Base-by-base conservation (phyloP, 73 alveolate genomes). In the Paramecium caudatum region DNA sequence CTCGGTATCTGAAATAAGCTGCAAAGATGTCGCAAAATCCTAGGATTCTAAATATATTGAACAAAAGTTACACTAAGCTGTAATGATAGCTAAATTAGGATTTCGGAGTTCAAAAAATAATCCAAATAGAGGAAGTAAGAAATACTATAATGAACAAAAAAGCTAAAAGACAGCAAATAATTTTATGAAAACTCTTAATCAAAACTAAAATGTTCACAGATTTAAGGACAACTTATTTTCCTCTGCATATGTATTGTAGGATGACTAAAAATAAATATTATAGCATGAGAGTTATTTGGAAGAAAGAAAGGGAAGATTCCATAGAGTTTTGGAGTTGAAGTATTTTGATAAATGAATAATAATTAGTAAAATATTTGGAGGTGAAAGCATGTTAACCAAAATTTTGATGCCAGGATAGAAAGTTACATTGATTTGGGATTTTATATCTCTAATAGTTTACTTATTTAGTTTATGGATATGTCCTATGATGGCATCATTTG, bases 401-500 rank as follows among this genome's bases (percentile, higher is more conserved):
- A n/a, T n/a, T n/a, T 55, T 55, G 30, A 55, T 55, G 80, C 80
- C 80, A 55, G 80, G 30, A 27, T 10, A 43, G n/a, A 55, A 55
- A 13, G 23, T 55, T 25, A 55, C 80, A 2, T 23, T 55, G 4
- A 23, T 55, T 55, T 55, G 80, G 80, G 80, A 55, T 23, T 55
- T 55, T 12, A 4, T 55, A 27, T 55, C 80, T 27, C 13, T 55
- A 9, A 10, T 55, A 27, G 21, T 55, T 0, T 21, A 27, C 8
- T 55, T 55, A 27, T 2, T 55, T 13, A 55, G 80, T 55, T 23
- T 55, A 1, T 55, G 23, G 9, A 27, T 55, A 23, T 19, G 80
- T 10, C 23, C 80, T 0, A 1, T 55, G 4, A 55, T 55, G 9
- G 80, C 80, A 9, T 55, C 80, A 10, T 55, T 55, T 55, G 80